phyloP scores from a whole-genome alignment of 768 basidiomycete species.

The Podaxis rugospora region DNA sequence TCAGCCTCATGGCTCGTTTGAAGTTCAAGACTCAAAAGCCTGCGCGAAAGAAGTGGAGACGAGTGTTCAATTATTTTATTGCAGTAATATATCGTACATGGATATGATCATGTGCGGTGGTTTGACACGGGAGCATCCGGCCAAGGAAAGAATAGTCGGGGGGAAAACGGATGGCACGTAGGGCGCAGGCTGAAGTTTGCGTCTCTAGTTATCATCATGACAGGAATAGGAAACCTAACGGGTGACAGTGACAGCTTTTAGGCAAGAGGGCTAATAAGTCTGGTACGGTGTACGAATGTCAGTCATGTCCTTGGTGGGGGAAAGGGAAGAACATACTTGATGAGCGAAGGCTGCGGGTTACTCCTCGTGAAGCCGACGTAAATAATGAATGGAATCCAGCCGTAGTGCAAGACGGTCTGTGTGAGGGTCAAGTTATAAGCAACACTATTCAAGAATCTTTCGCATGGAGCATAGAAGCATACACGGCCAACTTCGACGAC shows the following conservation, averaged over 20 bases:
- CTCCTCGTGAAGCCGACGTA: conserved; percentile 92
- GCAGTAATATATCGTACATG: conserved; percentile 12
- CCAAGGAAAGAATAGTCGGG: neutral
- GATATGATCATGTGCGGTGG: conserved; percentile 4
- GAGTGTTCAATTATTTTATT: conserved; percentile 9
- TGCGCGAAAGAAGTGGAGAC: neutral
- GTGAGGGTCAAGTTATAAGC: neutral
- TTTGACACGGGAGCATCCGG: neutral
- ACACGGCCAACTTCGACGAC: conserved; percentile 80
- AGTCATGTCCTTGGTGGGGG: conserved; percentile 1
- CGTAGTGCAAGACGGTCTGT: conserved; percentile 88
- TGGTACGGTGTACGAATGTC: conserved; percentile 25
- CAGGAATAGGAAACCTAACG: conserved; percentile 7
- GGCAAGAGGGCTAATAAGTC: conserved; percentile 92
- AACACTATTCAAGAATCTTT: neutral
- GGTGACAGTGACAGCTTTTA: conserved; percentile 30
- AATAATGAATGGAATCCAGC: conserved; percentile 96
- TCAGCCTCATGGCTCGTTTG: neutral
- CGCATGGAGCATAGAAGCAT: conserved; percentile 24
- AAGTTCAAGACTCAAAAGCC: neutral
- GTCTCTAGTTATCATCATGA: conserved; percentile 9
- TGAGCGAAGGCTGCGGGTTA: conserved; percentile 91
- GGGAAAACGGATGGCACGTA: neutral
- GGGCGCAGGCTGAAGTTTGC: neutral
- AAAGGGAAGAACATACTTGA: conserved; percentile 65